Evolutionary conservation across 352 stramenopile species (phyloP).

Genomic region (Pythium phragmitis): DNA sequence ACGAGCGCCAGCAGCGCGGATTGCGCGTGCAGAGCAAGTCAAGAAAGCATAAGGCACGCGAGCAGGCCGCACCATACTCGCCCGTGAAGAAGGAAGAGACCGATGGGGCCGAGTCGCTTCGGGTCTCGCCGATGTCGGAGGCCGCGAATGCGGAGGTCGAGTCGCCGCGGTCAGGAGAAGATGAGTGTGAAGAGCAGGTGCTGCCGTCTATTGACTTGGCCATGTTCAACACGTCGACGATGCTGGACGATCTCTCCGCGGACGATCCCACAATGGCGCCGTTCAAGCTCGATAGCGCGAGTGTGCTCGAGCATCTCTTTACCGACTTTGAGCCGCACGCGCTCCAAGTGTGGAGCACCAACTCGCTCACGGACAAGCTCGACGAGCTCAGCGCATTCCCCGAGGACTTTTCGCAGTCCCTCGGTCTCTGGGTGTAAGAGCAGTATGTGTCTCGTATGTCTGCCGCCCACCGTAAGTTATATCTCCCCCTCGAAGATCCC

Average conservation of each 20-base stretch:
- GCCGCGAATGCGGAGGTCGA: conserved; percentile 7
- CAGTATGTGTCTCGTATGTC: background rate
- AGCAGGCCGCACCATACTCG: conserved; percentile 4
- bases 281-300: conserved; percentile 18
- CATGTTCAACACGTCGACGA: conserved; percentile 14
- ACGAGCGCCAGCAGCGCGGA: conserved; percentile 35
- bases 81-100: conserved; percentile 10
- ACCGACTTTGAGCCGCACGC: conserved; percentile 24
- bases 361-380: conserved; percentile 25
- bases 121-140: background rate
- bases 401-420: conserved; percentile 27
- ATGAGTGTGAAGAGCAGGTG: conserved; percentile 21
- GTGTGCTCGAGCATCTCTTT: conserved; percentile 22
- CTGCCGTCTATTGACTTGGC: conserved; percentile 17
- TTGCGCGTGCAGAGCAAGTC: conserved; percentile 17
- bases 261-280: conserved; percentile 1
- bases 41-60: conserved; percentile 16
- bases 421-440: conserved; percentile 19
- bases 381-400: conserved; percentile 26
- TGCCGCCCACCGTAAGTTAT: background rate
- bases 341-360: conserved; percentile 30
- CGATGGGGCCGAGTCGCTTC: background rate
- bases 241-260: background rate
- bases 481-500: background rate
- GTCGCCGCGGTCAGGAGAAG: conserved; percentile 24